Conservation (phyloP, 2,329 filamentous ascomycete genomes). For the Parastagonospora nodorum region DNA sequence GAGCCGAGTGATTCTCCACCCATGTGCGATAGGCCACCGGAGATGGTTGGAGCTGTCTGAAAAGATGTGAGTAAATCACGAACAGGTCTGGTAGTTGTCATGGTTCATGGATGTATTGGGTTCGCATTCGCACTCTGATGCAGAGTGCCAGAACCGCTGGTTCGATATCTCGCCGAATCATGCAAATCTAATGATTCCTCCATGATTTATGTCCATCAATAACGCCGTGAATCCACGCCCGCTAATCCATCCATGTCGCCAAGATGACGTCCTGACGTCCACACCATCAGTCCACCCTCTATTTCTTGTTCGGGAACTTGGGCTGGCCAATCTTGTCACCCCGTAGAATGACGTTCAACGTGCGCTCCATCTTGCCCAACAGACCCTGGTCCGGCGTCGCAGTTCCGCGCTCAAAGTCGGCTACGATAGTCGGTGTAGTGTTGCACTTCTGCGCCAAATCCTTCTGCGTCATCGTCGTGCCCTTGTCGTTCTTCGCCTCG, state of each 20-base stretch:
- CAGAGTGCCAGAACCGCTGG: background rate
- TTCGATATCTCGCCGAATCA: background rate
- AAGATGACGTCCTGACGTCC: background rate
- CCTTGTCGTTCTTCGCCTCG: constrained; percentile 78
- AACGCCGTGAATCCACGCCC: constrained; percentile 9
- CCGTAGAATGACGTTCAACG: constrained; percentile 85
- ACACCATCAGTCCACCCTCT: no score
- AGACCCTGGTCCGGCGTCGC: constrained; percentile 84
- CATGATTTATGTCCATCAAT: background rate
- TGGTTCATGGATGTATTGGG: background rate
- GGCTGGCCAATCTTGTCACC: constrained; percentile 84
- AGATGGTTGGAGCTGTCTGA: background rate
- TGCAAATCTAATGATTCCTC: background rate
- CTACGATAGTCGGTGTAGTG: constrained; percentile 78
- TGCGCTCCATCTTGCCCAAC: constrained; percentile 75
- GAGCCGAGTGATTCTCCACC: constrained; percentile 42
- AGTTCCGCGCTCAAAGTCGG: constrained; percentile 82
- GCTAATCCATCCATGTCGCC: constrained; percentile 2
- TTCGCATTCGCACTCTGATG: background rate
- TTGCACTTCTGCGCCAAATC: constrained; percentile 85
- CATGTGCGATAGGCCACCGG: constrained; percentile 29
- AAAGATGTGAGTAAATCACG: no score
- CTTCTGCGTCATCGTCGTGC: constrained; percentile 82
- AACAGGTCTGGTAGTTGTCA: no score
- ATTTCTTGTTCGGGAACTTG: constrained; percentile 75